Conservation (phyloP, 1,139 yeast genomes). For the Yamadazyma membranifaciens region DNA sequence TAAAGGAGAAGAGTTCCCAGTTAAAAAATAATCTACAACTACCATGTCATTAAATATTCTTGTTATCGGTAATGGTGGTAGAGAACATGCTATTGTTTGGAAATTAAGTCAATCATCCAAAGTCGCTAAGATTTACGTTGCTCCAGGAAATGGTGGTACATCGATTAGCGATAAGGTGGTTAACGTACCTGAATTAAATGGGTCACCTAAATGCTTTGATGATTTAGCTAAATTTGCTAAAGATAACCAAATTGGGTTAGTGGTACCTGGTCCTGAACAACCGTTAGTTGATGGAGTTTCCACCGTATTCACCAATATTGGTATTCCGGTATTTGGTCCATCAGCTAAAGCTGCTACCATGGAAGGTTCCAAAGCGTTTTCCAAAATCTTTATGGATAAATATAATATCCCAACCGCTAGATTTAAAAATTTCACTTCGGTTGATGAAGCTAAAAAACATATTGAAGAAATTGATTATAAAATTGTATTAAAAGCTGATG, state of each 20-base stretch:
- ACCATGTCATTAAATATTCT: constrained; percentile 54
- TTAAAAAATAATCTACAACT: neutral
- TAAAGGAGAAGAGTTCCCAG: neutral
- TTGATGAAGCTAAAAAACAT: constrained; percentile 71
- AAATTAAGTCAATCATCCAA: constrained; percentile 75
- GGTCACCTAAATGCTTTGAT: constrained; percentile 57
- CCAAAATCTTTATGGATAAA: constrained; percentile 90
- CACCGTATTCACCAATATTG: constrained; percentile 65
- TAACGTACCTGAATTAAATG: constrained; percentile 67
- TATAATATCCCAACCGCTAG: constrained; percentile 94
- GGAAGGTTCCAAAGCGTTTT: constrained; percentile 97
- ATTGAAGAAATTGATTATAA: constrained; percentile 65
- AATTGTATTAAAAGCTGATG: constrained; percentile 94
- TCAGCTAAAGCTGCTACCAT: constrained; percentile 82
- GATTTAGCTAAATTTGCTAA: constrained; percentile 67
- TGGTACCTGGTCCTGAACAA: constrained; percentile 98
- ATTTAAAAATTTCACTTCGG: constrained; percentile 77
- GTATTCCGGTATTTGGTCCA: constrained; percentile 97
- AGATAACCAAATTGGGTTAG: constrained; percentile 67
- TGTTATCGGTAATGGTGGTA: constrained; percentile 96
- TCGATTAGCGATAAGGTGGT: constrained; percentile 56
- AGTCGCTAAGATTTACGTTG: constrained; percentile 76
- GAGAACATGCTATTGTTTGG: constrained; percentile 98
- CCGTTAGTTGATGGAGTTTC: constrained; percentile 94
- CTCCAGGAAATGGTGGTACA: constrained; percentile 98